Conservation (phyloP, 1,284 basidiomycete genomes). For the Ganoderma boninense region DNA sequence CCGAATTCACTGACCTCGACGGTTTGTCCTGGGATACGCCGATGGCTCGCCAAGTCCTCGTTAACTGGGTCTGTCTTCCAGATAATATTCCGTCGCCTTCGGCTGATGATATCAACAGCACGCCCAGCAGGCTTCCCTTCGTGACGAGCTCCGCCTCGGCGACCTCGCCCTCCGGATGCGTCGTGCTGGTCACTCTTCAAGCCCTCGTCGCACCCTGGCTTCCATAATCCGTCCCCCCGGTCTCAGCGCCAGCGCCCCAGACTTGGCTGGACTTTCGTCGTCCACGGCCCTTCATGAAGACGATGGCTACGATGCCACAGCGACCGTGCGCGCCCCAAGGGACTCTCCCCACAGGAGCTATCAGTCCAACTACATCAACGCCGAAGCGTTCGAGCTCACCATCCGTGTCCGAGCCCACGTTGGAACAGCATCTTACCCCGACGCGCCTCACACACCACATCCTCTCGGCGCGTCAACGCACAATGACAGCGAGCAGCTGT, state of each 20-base stretch:
- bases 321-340: neutral
- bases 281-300: neutral
- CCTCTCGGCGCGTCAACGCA: neutral
- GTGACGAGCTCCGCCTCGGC: neutral
- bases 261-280: neutral
- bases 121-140: neutral
- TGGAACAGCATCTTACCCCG: neutral
- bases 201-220: neutral
- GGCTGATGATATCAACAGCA: neutral
- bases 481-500: conserved; percentile 8
- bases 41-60: conserved; percentile 22
- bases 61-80: conserved; percentile 25
- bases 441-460: neutral
- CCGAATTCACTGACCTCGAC: conserved; percentile 30
- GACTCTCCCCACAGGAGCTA: neutral
- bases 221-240: neutral
- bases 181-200: neutral
- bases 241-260: neutral
- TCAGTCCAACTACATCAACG: neutral
- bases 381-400: neutral
- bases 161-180: neutral
- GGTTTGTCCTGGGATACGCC: conserved; percentile 31
- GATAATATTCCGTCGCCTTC: too few relatives aligned
- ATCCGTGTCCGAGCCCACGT: neutral
- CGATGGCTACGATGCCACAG: neutral